Evolutionary conservation across 768 basidiomycete species (phyloP).

Genomic region (Auriscalpium microsporum): DNA sequence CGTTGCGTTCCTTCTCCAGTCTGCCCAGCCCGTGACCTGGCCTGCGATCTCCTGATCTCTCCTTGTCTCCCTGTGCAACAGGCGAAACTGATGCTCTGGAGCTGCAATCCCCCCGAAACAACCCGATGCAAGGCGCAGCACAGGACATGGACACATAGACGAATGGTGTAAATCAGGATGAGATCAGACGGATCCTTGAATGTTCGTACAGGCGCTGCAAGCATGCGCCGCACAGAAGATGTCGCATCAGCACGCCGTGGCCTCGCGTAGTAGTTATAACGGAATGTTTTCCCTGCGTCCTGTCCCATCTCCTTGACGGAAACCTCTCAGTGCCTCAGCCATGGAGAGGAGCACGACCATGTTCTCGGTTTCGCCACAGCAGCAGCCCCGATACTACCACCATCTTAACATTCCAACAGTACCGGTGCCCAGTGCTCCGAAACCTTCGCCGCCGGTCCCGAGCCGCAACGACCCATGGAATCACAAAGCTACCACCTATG

Average conservation of each 20-base stretch:
- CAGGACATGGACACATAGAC: not conserved
- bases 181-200: not conserved
- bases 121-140: not conserved
- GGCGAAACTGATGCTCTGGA: too few species aligned
- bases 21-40: too few species aligned
- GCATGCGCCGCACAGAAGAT: not conserved
- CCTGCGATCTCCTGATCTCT: too few species aligned
- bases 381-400: conserved; percentile 1
- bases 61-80: too few species aligned
- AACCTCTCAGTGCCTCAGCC: not conserved
- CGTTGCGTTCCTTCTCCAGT: too few species aligned
- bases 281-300: not conserved
- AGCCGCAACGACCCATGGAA: conserved; percentile 17
- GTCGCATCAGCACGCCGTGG: conserved; percentile 2
- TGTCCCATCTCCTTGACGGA: not conserved
- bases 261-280: conserved; percentile 9
- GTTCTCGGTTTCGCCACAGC: conserved; percentile 10
- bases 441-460: not conserved
- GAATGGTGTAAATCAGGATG: not conserved
- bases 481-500: conserved; percentile 23
- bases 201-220: not conserved
- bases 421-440: not conserved
- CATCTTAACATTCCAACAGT: conserved; percentile 3
- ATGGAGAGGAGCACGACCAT: conserved; percentile 13
- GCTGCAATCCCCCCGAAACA: not conserved